Evolutionary conservation across 2,329 filamentous ascomycete species (phyloP), one percentile per base, ranked within the genome.

Genomic region (Aspergillus unguis): DNA sequence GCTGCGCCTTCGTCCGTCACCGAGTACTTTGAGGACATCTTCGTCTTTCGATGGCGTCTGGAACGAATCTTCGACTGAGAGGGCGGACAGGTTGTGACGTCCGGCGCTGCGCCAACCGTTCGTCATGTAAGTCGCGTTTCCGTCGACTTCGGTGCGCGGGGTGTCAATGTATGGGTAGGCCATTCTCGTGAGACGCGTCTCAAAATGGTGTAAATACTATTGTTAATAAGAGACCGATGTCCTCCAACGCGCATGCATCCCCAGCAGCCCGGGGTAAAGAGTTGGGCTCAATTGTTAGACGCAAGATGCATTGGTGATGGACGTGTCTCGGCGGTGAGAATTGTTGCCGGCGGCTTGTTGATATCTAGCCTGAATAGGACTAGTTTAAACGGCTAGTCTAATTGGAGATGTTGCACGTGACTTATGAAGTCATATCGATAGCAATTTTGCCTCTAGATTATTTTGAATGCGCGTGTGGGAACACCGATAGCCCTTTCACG

Each of bases 41-140:
- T 85, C 84, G 66, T 86, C 84, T 71, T 89, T 92, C 28, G 80
- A 82, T 26, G 88, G 92, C 29, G 89, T 91, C 52, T 86, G 84
- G 62, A 96, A 96, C 1, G 92, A 94, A 52, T 89, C 85, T 68
- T 95, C 90, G 64, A 91, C 86, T 48, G 90, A 95, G 70, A 95
- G 85, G 23, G 69, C 69, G 27, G 72, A 74, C 17, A 75, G 59
- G 48, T 75, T 70, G 45, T 69, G 65, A 55, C 71, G 66, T 45
- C 67, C 68, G 43, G 63, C 70, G 59, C 72, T 75, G 66, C 90
- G 86, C 62, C 85, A 77, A 75, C 74, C 81, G 73, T 72, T 84
- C 77, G 71, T 84, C 57, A 95, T 78, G 71, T 86, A 92, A 60
- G 91, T 95, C 72, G 85, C 85, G 80, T 96, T 90, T 66, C 87